Percentiles rank a stretch among this genome's conserved stretches.
phyloP scores from a whole-genome alignment of 495 filamentous ascomycete genomes.

The Articulospora tetracladia region DNA sequence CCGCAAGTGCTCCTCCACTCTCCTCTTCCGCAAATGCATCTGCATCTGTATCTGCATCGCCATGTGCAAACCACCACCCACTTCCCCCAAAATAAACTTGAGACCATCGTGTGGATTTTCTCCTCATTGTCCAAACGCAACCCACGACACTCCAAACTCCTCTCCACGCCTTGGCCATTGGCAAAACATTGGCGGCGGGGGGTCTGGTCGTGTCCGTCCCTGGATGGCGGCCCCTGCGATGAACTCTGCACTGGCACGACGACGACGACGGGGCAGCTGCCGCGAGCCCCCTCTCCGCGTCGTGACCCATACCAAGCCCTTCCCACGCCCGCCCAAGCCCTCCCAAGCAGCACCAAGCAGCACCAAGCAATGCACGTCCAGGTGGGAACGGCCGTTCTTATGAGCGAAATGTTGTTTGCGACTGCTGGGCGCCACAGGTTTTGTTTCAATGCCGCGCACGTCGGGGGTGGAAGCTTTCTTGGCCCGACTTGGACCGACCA shows the following conservation, averaged over 20 bases:
- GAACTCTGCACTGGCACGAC: background rate
- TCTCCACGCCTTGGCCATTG: too few relatives aligned
- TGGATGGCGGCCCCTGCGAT: background rate
- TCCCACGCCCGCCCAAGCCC: too few relatives aligned
- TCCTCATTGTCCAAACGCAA: too few relatives aligned
- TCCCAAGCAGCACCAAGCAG: background rate
- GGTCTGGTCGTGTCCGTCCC: background rate
- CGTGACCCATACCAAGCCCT: too few relatives aligned
- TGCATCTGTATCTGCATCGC: too few relatives aligned
- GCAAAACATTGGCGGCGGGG: background rate
- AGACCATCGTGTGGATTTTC: too few relatives aligned
- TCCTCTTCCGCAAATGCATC: too few relatives aligned
- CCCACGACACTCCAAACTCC: too few relatives aligned
- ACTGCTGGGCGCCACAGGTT: background rate
- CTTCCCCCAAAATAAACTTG: too few relatives aligned
- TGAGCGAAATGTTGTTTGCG: background rate
- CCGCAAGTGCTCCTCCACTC: too few relatives aligned
- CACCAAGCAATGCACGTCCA: slow-evolving; percentile 1
- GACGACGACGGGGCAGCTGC: background rate
- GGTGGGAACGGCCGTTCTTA: background rate
- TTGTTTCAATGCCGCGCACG: background rate
- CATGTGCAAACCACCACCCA: too few relatives aligned
- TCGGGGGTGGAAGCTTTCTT: background rate
- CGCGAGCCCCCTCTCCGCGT: background rate
- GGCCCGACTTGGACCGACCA: background rate